These are phyloP conservation scores for Penicillium concentricum DNA, from an alignment of 2,329 filamentous ascomycete species.

Conservation along the genomic window DNA sequence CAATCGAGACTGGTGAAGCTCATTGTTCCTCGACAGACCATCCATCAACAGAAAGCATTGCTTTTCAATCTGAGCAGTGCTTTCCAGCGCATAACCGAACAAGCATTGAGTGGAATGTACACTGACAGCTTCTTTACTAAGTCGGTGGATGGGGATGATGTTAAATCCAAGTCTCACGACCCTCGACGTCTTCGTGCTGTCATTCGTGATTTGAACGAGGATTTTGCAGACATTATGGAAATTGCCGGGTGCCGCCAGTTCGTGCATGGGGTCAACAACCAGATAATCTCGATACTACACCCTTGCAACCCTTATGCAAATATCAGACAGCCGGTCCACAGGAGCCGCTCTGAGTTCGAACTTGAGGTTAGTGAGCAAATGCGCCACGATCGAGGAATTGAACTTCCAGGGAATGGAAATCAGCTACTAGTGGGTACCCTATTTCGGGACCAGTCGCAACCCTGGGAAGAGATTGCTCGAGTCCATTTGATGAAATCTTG, in stretches of 20 bases:
- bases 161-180: constrained; percentile 16
- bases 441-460: constrained; percentile 16
- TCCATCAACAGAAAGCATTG: constrained; percentile 28
- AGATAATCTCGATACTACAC: neutral
- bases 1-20: constrained; percentile 26
- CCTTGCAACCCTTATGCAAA: neutral
- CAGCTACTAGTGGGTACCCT: neutral
- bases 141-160: neutral
- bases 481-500: constrained; percentile 27
- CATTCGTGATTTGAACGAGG: constrained; percentile 26
- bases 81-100: neutral
- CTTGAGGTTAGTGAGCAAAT: neutral
- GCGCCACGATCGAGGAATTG: neutral
- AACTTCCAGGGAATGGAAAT: neutral
- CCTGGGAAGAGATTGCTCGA: constrained; percentile 33
- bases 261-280: neutral
- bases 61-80: constrained; percentile 19
- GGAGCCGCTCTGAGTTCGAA: neutral
- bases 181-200: constrained; percentile 29
- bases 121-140: neutral
- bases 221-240: constrained; percentile 28
- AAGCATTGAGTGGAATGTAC: neutral
- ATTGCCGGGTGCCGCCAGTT: constrained; percentile 13
- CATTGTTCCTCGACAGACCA: constrained; percentile 22
- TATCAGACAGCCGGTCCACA: neutral